Base-by-base conservation (phyloP, 2,329 filamentous ascomycete genomes). In the Aspergillus quadrilineatus region DNA sequence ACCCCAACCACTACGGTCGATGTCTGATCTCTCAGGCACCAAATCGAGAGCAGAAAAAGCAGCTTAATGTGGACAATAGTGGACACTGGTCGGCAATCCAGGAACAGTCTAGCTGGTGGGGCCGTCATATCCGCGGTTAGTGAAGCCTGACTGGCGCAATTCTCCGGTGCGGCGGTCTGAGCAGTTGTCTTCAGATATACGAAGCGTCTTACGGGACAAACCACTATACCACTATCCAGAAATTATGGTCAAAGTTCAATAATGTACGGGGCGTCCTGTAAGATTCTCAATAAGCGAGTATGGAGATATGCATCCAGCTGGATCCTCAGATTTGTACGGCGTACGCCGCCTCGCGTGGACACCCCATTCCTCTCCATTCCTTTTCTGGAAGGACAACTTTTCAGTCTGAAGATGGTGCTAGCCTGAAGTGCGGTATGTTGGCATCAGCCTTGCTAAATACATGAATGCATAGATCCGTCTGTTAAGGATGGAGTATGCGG, bases 41-140 rank as follows among this genome's bases (percentile, higher is more conserved):
- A 22, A 64, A 67, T 61, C 60, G 67, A 55, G 65, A 57, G 63
- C 60, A 60, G 60, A 65, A 67, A 64, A 62, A 58, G 50, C 60
- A 60, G 63, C 62, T 63, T 61, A 59, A 64, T 62, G 26, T 28
- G 26, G 26, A 28, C 26, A 28, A 28, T 28, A 28, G 26, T 28
- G 26, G 26, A 28, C 5, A 28, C 5, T 28, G 26, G 26, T 6
- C 26, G 26, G 26, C 26, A 28, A 65, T 55, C 65, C 65, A 66
- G 65, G 65, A 67, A 65, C 64, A 61, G 65, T 41, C 62, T 68
- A 67, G 66, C 46, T 55, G 50, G 63, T 65, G 64, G 64, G 55
- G 60, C 53, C 58, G 62, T 62, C 62, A 34, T 65, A 60, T 63
- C 60, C 56, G 60, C 63, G 60, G 65, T 55, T 65, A 65, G 65